A percentile compares a stretch with the other conserved stretches of the same genome.
These are phyloP conservation scores for Clavispora fructus DNA, from an alignment of 805 yeast genomes.

Conservation along the genomic window DNA sequence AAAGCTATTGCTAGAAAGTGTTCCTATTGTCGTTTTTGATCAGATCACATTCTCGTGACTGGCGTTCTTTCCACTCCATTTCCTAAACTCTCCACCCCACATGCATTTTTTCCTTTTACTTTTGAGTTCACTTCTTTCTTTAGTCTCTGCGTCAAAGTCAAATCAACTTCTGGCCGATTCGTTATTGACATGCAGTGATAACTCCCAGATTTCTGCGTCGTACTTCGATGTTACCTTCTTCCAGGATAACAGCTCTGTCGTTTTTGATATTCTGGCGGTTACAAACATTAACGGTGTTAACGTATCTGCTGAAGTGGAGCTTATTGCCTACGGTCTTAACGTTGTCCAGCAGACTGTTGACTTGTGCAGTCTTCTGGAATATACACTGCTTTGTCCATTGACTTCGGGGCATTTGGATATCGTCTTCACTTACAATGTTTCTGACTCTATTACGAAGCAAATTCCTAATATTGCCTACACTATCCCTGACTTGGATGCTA, in stretches of 20 bases:
- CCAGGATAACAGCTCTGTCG: constrained; percentile 60
- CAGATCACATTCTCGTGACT: not conserved
- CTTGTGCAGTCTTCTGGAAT: constrained; percentile 53
- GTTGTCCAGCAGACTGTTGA: constrained; percentile 50
- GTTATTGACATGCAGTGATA: constrained; percentile 84
- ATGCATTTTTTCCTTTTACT: not conserved
- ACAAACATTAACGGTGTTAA: constrained; percentile 68
- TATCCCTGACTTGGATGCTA: constrained; percentile 91
- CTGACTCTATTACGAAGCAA: constrained; percentile 35
- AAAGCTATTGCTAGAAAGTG: not conserved
- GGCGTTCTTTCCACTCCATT: not conserved
- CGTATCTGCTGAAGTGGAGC: constrained; percentile 57
- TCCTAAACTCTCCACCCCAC: not conserved
- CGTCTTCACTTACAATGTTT: constrained; percentile 42
- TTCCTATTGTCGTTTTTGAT: not conserved
- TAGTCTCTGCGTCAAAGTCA: constrained; percentile 15
- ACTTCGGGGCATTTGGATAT: constrained; percentile 83
- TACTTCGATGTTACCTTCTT: constrained; percentile 70
- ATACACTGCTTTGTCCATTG: constrained; percentile 65
- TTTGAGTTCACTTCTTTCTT: constrained; percentile 1
- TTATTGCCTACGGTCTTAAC: constrained; percentile 78
- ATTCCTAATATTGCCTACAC: constrained; percentile 85
- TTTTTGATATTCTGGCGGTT: constrained; percentile 67
- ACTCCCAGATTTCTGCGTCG: constrained; percentile 82
- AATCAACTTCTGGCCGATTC: constrained; percentile 51